Evolutionary conservation across 2,329 filamentous ascomycete species (phyloP).

Genomic region (Trichoderma polysporum): DNA sequence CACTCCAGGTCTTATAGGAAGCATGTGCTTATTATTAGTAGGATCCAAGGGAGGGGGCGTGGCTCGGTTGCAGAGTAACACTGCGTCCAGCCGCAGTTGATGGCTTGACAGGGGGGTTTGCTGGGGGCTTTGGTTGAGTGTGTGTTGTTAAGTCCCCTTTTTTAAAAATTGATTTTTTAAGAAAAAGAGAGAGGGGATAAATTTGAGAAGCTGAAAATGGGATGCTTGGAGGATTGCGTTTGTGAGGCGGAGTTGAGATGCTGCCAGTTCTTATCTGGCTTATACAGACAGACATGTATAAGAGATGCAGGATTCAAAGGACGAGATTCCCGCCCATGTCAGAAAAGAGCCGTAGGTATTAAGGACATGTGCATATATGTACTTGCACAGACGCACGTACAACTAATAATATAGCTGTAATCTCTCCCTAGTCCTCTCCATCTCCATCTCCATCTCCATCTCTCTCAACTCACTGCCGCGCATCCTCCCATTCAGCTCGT

Average conservation of each 20-base stretch:
- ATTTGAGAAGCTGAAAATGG: neutral
- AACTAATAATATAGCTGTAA: too few species aligned
- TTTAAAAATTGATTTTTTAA: neutral
- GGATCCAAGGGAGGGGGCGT: neutral
- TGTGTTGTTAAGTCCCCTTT: neutral
- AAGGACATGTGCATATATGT: neutral
- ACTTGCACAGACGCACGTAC: neutral
- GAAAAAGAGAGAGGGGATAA: neutral
- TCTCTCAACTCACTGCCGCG: neutral
- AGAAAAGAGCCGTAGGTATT: neutral
- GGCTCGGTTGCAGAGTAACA: neutral
- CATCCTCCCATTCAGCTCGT: constrained; percentile 16
- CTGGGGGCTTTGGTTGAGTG: neutral
- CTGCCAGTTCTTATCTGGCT: too few species aligned
- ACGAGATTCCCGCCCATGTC: neutral
- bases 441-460: neutral
- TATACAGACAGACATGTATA: neutral
- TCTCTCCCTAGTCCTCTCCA: neutral
- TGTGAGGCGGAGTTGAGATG: too few species aligned
- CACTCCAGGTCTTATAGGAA: neutral
- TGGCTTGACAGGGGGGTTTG: constrained; percentile 1
- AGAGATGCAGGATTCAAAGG: neutral
- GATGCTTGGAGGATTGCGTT: too few species aligned
- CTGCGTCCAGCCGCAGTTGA: constrained; percentile 6
- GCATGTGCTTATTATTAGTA: neutral